These are phyloP conservation scores for Erodium moschatum DNA, from an alignment of 441 rosid genomes.

Conservation along the genomic window DNA sequence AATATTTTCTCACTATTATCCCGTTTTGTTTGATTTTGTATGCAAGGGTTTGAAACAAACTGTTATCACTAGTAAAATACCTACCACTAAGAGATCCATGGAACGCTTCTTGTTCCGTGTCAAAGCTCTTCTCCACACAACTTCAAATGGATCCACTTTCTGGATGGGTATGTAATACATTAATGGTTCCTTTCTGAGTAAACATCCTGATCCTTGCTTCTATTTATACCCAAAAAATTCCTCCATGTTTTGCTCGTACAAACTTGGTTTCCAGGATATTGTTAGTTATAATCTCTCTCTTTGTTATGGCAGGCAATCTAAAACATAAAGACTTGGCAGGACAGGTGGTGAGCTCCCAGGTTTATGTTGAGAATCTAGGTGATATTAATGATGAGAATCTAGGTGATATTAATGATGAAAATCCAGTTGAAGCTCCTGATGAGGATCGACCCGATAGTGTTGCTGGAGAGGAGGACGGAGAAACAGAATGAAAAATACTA, in stretches of 20 bases:
- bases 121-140: slow-evolving; percentile 63
- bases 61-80: slow-evolving; percentile 63
- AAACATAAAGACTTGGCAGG: slow-evolving; percentile 77
- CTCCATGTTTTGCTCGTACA: too few species aligned
- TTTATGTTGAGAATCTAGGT: slow-evolving; percentile 39
- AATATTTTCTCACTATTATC: slow-evolving; percentile 8
- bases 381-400: slow-evolving; percentile 32
- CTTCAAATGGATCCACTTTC: slow-evolving; percentile 58
- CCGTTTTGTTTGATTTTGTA: slow-evolving; percentile 13
- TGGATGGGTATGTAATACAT: slow-evolving; percentile 59
- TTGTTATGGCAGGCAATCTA: slow-evolving; percentile 49
- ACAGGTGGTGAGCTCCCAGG: slow-evolving; percentile 76
- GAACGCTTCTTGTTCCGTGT: slow-evolving; percentile 78
- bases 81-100: slow-evolving; percentile 65
- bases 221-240: not conserved
- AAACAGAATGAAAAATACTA: slow-evolving; percentile 18
- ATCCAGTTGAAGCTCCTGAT: slow-evolving; percentile 26
- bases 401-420: slow-evolving; percentile 34
- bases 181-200: too few species aligned
- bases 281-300: not conserved
- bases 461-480: slow-evolving; percentile 20
- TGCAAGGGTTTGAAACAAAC: slow-evolving; percentile 66
- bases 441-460: slow-evolving; percentile 23
- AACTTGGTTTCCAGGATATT: not conserved
- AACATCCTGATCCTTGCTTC: not conserved